Conservation (phyloP, 169 alveolate species). For the Theileria parva region DNA sequence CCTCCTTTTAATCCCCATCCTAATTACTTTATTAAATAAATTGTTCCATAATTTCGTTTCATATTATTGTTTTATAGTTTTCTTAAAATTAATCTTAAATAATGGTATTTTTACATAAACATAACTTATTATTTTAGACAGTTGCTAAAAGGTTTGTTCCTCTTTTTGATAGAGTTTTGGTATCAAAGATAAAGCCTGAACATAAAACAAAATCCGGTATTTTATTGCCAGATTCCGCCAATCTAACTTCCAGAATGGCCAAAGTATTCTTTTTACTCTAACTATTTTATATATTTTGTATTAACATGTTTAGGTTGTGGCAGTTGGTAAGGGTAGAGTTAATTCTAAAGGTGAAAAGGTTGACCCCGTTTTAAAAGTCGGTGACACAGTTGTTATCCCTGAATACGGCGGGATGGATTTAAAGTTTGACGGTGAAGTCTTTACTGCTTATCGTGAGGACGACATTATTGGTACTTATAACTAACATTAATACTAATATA, state of each 20-base stretch:
- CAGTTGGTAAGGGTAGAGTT: slow-evolving; percentile 73
- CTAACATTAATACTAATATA: not conserved
- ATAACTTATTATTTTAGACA: slow-evolving; percentile 22
- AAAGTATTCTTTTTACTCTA: slow-evolving; percentile 50
- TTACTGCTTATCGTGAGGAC: slow-evolving; percentile 79
- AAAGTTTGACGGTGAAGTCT: slow-evolving; percentile 81
- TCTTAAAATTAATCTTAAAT: not conserved
- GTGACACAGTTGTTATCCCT: slow-evolving; percentile 85
- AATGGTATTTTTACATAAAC: not conserved
- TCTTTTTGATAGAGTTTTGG: slow-evolving; percentile 81
- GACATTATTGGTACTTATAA: slow-evolving; percentile 79
- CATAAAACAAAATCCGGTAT: slow-evolving; percentile 81
- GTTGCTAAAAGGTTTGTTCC: slow-evolving; percentile 79
- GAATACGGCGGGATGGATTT: slow-evolving; percentile 87
- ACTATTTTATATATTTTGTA: not conserved
- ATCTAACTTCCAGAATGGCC: slow-evolving; percentile 72
- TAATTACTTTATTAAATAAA: too few species aligned
- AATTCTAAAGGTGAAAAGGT: slow-evolving; percentile 65
- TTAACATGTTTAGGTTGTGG: slow-evolving; percentile 59
- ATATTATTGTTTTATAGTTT: too few species aligned
- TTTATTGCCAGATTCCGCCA: slow-evolving; percentile 81
- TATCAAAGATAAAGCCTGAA: slow-evolving; percentile 76
- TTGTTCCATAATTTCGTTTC: too few species aligned
- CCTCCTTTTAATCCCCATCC: too few species aligned
- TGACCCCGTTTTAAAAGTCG: slow-evolving; percentile 78